Conservation (phyloP, 1,139 yeast species). For the Taphrina communis region DNA sequence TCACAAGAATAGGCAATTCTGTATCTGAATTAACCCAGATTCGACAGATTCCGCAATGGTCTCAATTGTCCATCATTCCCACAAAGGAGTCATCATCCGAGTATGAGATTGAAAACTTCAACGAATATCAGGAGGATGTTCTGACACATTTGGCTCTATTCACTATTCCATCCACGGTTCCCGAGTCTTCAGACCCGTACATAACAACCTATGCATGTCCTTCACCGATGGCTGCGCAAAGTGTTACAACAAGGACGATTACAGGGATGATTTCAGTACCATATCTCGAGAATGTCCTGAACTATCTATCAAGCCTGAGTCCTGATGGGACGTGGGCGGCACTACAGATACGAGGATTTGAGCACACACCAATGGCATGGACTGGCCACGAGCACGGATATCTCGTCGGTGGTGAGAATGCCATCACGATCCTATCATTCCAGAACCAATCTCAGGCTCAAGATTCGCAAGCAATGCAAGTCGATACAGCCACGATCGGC, state of each 20-base stretch:
- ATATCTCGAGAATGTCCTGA: neutral
- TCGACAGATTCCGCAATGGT: slow-evolving; percentile 4
- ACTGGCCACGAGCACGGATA: slow-evolving; percentile 32
- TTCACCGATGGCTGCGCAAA: neutral
- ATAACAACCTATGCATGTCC: slow-evolving; percentile 25
- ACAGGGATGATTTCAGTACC: slow-evolving; percentile 24
- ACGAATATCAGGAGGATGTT: slow-evolving; percentile 29
- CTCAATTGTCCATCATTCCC: neutral
- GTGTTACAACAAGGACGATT: neutral
- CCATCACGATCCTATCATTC: slow-evolving; percentile 15
- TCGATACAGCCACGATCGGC: neutral
- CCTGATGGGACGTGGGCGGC: neutral
- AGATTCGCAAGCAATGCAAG: neutral
- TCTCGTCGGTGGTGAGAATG: slow-evolving; percentile 31
- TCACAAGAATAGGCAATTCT: neutral
- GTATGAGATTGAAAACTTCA: slow-evolving; percentile 6
- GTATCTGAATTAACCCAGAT: neutral
- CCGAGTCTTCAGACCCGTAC: slow-evolving; percentile 13
- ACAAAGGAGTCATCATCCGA: neutral
- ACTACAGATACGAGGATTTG: slow-evolving; percentile 28
- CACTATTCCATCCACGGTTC: neutral
- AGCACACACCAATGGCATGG: slow-evolving; percentile 36
- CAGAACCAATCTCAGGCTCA: neutral
- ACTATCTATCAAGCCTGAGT: neutral
- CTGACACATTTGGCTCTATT: slow-evolving; percentile 24